Percentiles rank a stretch among this genome's conserved stretches.
These are phyloP conservation scores for Pseudogymnoascus sp. DNA, from an alignment of 2,329 filamentous ascomycete genomes.

Conservation along the genomic window DNA sequence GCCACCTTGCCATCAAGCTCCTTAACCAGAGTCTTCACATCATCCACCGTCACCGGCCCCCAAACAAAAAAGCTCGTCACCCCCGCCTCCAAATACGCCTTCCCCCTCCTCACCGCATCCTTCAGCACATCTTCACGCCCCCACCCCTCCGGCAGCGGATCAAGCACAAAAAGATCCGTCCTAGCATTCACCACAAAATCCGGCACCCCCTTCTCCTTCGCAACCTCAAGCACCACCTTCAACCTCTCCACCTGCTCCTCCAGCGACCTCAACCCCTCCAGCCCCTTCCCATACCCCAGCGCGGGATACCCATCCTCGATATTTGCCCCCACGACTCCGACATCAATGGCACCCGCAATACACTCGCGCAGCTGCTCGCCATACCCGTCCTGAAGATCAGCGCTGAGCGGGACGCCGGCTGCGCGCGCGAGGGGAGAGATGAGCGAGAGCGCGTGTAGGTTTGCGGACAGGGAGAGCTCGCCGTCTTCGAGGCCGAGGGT, in stretches of 20 bases:
- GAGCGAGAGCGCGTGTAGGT: constrained; percentile 38
- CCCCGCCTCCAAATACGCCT: constrained; percentile 48
- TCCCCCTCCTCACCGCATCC: constrained; percentile 45
- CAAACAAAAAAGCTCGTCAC: constrained; percentile 53
- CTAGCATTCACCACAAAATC: constrained; percentile 51
- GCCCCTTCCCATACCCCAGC: constrained; percentile 25
- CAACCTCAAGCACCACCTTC: constrained; percentile 34
- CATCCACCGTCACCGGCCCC: constrained; percentile 40
- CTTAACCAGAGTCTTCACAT: constrained; percentile 39
- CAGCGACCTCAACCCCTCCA: constrained; percentile 27
- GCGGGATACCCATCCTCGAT: constrained; percentile 40
- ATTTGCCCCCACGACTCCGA: constrained; percentile 49
- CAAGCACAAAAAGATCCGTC: constrained; percentile 42
- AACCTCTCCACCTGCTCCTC: constrained; percentile 43
- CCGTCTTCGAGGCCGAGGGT: constrained; percentile 38
- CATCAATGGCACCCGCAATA: constrained; percentile 36
- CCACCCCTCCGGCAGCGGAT: constrained; percentile 21
- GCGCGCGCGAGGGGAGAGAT: constrained; percentile 37
- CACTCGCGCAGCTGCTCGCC: constrained; percentile 37
- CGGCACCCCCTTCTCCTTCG: constrained; percentile 39
- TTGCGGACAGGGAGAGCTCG: constrained; percentile 41
- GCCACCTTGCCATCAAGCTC: constrained; percentile 43
- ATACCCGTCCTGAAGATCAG: constrained; percentile 55
- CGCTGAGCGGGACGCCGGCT: constrained; percentile 41
- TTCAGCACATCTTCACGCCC: constrained; percentile 27